A percentile compares a stretch with the other conserved stretches of the same genome.
These are phyloP conservation scores for Pythium oligandrum DNA, from an alignment of 352 stramenopile species.

Conservation along the genomic window DNA sequence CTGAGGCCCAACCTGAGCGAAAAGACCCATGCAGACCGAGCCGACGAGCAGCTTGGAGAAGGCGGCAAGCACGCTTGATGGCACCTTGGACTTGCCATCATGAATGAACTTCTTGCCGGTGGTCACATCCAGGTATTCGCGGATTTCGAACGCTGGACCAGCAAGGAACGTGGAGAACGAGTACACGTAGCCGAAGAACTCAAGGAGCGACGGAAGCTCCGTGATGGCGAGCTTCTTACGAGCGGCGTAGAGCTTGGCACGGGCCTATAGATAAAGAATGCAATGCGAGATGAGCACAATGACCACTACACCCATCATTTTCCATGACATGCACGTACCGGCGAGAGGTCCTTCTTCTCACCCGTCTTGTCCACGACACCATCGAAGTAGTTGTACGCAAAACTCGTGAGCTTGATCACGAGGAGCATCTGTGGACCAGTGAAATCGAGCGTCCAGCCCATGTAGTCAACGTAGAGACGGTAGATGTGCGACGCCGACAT, in stretches of 20 bases:
- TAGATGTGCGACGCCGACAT: conserved; percentile 92
- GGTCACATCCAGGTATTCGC: conserved; percentile 86
- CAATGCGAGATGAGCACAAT: neutral
- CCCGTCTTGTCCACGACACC: conserved; percentile 41
- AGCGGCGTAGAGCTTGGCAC: conserved; percentile 15
- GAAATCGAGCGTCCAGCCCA: conserved; percentile 86
- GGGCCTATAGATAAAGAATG: conserved; percentile 11
- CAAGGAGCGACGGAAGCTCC: conserved; percentile 85
- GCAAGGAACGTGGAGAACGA: conserved; percentile 95
- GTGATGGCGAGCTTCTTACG: conserved; percentile 54
- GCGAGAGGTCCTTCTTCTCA: conserved; percentile 21
- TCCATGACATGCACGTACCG: conserved; percentile 8
- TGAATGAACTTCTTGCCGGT: conserved; percentile 42
- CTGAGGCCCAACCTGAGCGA: conserved; percentile 28
- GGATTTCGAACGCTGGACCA: conserved; percentile 94
- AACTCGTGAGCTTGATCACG: conserved; percentile 97
- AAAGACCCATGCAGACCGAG: conserved; percentile 43
- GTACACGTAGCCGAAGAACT: conserved; percentile 97
- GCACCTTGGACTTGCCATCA: conserved; percentile 24
- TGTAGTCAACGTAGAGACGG: conserved; percentile 94
- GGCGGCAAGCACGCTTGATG: conserved; percentile 29
- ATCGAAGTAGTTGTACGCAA: conserved; percentile 96
- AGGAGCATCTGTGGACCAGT: conserved; percentile 91
- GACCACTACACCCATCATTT: neutral
- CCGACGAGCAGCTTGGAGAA: conserved; percentile 52